Evolutionary conservation across 2,329 filamentous ascomycete genomes (phyloP), one percentile per base, ranked within the genome.

Genomic region (Diaporthe destruens): DNA sequence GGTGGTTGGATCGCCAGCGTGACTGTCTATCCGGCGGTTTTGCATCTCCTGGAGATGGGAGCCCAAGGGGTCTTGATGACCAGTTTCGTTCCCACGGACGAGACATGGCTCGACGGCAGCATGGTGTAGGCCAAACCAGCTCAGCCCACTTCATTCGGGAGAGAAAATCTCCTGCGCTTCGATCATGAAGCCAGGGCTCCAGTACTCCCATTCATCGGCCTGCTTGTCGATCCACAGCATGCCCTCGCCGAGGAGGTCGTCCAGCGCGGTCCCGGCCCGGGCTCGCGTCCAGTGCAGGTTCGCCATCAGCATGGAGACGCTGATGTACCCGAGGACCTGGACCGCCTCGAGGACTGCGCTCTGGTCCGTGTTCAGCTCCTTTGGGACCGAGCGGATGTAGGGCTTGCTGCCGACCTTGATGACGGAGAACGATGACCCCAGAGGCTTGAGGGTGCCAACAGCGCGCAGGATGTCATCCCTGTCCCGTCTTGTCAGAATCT

Each of bases 141-240:
- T 66, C 14, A 14, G 47, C 32, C n/a, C n/a, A 8, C 20, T 39
- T 74, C 66, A 74, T 42, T 74, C 70, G 6, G 66, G 71, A 2
- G 59, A 34, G 23, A 74, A 72, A 16, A 72, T 70, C 20, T 80
- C 81, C 20, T 79, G 78, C 6, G 80, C 77, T 53, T 86, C 85
- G 2, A 86, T 81, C 86, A 95, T 94, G 74, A 93, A 94, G 0
- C 92, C 91, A 0, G 94, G 94, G 73, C 91, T 94, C 96, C 96
- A 99, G 78, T 98, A 99, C 82, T 98, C 95, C 82, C 92, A 95
- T 84, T 98, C 96, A 11, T 89, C 87, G 12, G 84, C 91, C 83
- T 98, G 95, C 76, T 90, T 90, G 82, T 99, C 96, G 7, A 98
- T 91, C 96, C 96, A 99, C 18, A 99, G 90, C 85, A 99, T 89